phyloP scores from a whole-genome alignment of 2,329 filamentous ascomycete species.

The Hymenoscyphus infarciens region DNA sequence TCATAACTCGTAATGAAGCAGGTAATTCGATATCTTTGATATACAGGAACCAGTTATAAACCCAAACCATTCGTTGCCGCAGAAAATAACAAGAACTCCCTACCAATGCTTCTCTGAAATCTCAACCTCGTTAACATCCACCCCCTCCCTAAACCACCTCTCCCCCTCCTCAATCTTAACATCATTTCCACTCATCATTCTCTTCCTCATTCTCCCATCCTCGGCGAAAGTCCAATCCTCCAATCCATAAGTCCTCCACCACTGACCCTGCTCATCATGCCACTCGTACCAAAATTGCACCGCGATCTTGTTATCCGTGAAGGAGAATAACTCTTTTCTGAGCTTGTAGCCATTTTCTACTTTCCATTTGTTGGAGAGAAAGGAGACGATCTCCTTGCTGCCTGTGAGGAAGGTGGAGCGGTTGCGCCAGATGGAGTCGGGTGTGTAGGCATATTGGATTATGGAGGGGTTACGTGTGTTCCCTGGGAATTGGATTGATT shows the following conservation, averaged over 20 bases:
- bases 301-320: constrained; percentile 70
- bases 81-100: too few species aligned
- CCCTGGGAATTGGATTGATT: constrained; percentile 39
- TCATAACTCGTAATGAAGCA: too few species aligned
- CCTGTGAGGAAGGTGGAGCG: constrained; percentile 66
- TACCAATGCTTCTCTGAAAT: constrained; percentile 68
- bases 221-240: constrained; percentile 75
- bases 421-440: constrained; percentile 78
- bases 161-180: constrained; percentile 58
- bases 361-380: constrained; percentile 71
- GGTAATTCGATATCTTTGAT: too few species aligned
- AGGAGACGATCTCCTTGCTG: constrained; percentile 61
- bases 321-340: constrained; percentile 81
- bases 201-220: constrained; percentile 68
- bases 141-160: constrained; percentile 66
- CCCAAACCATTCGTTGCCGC: too few species aligned
- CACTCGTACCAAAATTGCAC: constrained; percentile 81
- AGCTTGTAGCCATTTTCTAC: constrained; percentile 69
- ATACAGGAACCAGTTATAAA: too few species aligned
- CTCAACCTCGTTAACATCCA: constrained; percentile 64
- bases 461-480: constrained; percentile 66
- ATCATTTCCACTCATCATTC: constrained; percentile 74
- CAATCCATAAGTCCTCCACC: constrained; percentile 84
- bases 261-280: constrained; percentile 68
- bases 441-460: constrained; percentile 71